These are phyloP conservation scores for Arachis hypogaea DNA, from an alignment of 306 rosid genomes.

Conservation along the genomic window DNA sequence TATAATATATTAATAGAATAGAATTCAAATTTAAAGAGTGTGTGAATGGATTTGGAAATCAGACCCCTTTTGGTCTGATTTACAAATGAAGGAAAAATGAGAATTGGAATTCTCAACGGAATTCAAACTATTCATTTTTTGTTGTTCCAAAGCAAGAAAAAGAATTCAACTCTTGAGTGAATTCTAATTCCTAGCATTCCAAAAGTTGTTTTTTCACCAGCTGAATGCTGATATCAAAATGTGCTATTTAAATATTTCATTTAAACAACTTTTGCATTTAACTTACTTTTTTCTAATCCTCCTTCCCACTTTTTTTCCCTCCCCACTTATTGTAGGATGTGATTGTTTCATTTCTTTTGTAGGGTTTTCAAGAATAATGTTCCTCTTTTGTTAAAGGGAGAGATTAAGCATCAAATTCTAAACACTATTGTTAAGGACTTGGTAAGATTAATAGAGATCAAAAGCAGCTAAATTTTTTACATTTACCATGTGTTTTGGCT, in stretches of 20 bases:
- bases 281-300: not conserved
- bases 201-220: conserved; percentile 24
- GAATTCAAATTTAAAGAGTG: too few relatives aligned
- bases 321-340: conserved; percentile 21
- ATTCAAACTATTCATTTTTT: too few relatives aligned
- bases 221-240: conserved; percentile 19
- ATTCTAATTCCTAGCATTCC: not conserved
- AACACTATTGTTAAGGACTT: conserved; percentile 48
- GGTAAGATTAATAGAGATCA: conserved; percentile 61
- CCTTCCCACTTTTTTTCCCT: not conserved
- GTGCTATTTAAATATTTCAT: conserved; percentile 21
- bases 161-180: too few relatives aligned
- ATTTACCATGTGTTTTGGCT: conserved; percentile 18
- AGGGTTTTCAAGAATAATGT: conserved; percentile 87
- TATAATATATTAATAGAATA: too few relatives aligned
- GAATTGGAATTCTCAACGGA: too few relatives aligned
- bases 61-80: too few relatives aligned
- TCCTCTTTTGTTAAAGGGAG: conserved; percentile 70
- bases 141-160: too few relatives aligned
- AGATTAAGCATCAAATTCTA: conserved; percentile 53
- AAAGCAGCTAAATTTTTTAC: conserved; percentile 29
- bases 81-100: too few relatives aligned
- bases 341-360: conserved; percentile 38
- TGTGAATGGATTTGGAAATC: too few relatives aligned
- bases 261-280: conserved; percentile 11